Conservation (phyloP, 192 early-diverging fungal species). For the Backusella tuberculispora region DNA sequence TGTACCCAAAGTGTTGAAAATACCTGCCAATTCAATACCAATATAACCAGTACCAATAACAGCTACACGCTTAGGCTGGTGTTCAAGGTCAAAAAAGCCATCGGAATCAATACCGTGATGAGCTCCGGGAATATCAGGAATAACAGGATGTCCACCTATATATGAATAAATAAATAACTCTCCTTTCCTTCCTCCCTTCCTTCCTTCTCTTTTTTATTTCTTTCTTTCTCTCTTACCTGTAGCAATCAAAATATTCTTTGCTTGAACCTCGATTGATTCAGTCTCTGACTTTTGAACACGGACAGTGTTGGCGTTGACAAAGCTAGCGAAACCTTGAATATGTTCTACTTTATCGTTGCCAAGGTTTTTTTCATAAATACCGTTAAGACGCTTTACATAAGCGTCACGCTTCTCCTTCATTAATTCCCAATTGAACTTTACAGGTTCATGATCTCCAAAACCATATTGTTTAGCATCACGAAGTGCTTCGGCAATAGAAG, state of each 20-base stretch:
- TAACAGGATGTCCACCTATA: conserved; percentile 68
- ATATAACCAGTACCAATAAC: conserved; percentile 95
- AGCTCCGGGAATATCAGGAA: conserved; percentile 78
- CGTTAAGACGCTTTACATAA: conserved; percentile 95
- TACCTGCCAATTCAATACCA: conserved; percentile 93
- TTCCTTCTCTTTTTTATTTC: background rate
- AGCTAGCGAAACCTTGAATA: conserved; percentile 84
- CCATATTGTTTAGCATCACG: conserved; percentile 92
- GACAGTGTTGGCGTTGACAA: conserved; percentile 76
- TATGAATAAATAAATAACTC: background rate
- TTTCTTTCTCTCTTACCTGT: conserved; percentile 55
- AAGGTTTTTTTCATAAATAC: conserved; percentile 94
- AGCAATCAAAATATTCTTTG: conserved; percentile 92
- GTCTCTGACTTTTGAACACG: conserved; percentile 48
- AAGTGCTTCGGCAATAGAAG: conserved; percentile 84
- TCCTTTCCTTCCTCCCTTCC: background rate
- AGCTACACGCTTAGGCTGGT: conserved; percentile 90
- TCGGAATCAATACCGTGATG: conserved; percentile 91
- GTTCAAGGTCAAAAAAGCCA: conserved; percentile 93
- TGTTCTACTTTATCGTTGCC: conserved; percentile 84
- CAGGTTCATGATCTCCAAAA: conserved; percentile 62
- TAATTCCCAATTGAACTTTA: conserved; percentile 75
- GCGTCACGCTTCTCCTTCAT: conserved; percentile 94
- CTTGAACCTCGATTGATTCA: conserved; percentile 52
- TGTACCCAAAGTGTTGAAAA: conserved; percentile 88